Evolutionary conservation across 2,329 filamentous ascomycete species (phyloP).

Genomic region (Huntiella bhutanensis): DNA sequence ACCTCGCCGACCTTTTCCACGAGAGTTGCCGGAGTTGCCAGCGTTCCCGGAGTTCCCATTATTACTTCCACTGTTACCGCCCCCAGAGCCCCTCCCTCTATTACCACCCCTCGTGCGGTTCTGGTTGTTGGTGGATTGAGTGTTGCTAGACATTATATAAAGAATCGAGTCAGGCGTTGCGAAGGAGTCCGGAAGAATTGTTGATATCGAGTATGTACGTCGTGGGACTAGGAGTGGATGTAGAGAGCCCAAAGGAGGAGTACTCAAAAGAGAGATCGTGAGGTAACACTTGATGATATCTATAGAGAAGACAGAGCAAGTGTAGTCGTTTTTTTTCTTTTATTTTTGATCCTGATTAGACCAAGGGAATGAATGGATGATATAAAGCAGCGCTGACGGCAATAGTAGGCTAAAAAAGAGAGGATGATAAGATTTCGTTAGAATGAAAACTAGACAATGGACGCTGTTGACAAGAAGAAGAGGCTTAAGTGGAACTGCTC

Average conservation of each 20-base stretch:
- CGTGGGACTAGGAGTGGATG: neutral
- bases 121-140: neutral
- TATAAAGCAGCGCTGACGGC: too few species aligned
- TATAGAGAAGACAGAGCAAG: too few species aligned
- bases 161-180: too few species aligned
- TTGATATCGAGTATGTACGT: too few species aligned
- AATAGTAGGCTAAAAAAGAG: neutral
- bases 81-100: neutral
- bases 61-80: neutral
- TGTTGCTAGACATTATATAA: conserved; percentile 5
- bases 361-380: too few species aligned
- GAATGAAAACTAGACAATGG: neutral
- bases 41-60: neutral
- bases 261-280: too few species aligned
- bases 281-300: too few species aligned
- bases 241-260: neutral
- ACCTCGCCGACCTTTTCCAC: conserved; percentile 1
- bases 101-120: neutral
- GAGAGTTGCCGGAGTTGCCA: neutral
- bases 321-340: too few species aligned
- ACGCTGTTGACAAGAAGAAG: too few species aligned
- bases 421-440: neutral
- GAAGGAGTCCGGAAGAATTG: too few species aligned
- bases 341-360: too few species aligned
- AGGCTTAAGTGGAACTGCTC: too few species aligned